phyloP scores from a whole-genome alignment of 2,329 filamentous ascomycete species.

The Fusarium foetens region DNA sequence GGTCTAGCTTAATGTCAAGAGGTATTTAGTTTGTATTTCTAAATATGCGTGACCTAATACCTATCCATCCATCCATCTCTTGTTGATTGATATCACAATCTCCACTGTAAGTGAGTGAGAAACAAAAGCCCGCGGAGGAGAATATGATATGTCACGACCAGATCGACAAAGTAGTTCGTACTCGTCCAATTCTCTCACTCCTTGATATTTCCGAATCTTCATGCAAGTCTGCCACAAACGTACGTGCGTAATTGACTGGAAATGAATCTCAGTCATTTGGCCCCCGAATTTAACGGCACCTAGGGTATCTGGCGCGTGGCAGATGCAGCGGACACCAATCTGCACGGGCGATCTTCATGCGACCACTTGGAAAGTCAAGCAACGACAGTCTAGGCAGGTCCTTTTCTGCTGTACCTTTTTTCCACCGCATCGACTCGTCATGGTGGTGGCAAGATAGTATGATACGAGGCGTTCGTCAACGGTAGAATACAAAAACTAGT shows the following conservation, averaged over 20 bases:
- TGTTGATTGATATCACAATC: not conserved
- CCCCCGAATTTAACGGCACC: constrained; percentile 25
- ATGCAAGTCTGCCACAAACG: constrained; percentile 6
- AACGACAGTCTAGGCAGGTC: not conserved
- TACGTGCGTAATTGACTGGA: not conserved
- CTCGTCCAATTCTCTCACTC: not conserved
- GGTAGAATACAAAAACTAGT: not conserved
- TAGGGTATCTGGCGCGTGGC: constrained; percentile 21
- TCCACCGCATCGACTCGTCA: constrained; percentile 6
- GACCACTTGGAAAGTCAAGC: constrained; percentile 24
- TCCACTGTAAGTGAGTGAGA: not conserved
- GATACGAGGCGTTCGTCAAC: not conserved
- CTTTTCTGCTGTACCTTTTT: not conserved
- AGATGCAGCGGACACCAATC: constrained; percentile 30
- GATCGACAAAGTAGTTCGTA: not conserved
- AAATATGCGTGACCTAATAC: not conserved
- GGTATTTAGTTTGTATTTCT: not conserved
- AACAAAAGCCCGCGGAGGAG: not conserved
- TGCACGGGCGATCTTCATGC: constrained; percentile 34
- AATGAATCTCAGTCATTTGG: constrained; percentile 14
- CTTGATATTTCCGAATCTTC: constrained; percentile 7
- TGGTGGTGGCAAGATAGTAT: constrained; percentile 18
- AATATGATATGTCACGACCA: constrained; percentile 11
- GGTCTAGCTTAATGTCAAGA: constrained; percentile 4
- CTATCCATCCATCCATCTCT: not conserved